Conservation (phyloP, 345 rosid genomes). For the Gynandropsis gynandra region DNA sequence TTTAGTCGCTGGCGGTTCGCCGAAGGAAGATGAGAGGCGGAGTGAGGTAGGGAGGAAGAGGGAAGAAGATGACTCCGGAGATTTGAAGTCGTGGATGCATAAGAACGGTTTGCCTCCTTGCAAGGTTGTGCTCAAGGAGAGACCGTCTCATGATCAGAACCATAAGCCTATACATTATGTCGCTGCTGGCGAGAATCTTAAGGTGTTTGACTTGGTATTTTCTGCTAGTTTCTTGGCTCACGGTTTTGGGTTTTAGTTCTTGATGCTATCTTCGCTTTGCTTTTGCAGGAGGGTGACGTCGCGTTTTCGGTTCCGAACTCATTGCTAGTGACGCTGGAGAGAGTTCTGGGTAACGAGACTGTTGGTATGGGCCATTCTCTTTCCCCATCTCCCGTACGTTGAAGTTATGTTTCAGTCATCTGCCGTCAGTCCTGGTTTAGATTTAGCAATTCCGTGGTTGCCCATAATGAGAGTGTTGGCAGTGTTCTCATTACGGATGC, state of each 20-base stretch:
- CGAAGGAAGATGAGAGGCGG: conserved; percentile 36
- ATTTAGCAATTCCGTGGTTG: background rate
- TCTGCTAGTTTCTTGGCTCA: background rate
- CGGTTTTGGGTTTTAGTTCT: background rate
- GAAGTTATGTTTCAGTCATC: background rate
- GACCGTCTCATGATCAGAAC: conserved; percentile 56
- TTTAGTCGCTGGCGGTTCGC: conserved; percentile 46
- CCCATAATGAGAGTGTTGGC: background rate
- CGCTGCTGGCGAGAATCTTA: conserved; percentile 87
- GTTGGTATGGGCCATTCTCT: conserved; percentile 54
- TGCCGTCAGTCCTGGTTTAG: background rate
- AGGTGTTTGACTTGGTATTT: conserved; percentile 34
- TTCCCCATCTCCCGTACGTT: background rate
- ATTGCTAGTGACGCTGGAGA: conserved; percentile 84
- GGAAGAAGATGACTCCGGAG: conserved; percentile 42
- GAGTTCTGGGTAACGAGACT: conserved; percentile 92
- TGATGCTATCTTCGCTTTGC: background rate
- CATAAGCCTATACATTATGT: conserved; percentile 73
- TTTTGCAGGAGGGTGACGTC: conserved; percentile 64
- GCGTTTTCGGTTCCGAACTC: conserved; percentile 84
- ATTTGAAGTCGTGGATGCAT: conserved; percentile 93
- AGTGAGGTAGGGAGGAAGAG: conserved; percentile 38
- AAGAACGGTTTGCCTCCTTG: conserved; percentile 84
- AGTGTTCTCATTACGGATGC: background rate
- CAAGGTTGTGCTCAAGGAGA: conserved; percentile 69